Conservation (phyloP, 768 basidiomycete species). For the Mycena kentingensis region DNA sequence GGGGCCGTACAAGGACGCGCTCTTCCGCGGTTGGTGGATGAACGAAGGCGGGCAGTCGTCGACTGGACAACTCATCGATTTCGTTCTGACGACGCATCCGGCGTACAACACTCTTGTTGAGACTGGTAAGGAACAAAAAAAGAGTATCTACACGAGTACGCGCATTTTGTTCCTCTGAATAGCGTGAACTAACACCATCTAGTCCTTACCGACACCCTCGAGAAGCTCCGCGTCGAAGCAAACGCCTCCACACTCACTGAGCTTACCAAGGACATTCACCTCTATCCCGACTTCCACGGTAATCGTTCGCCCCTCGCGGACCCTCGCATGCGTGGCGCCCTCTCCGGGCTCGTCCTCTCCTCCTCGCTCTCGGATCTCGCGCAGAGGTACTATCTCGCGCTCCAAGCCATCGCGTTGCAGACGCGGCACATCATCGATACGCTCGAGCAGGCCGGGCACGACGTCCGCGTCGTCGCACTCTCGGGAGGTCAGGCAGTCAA, state of each 20-base stretch:
- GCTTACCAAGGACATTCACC: slow-evolving; percentile 85
- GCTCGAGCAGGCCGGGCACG: slow-evolving; percentile 84
- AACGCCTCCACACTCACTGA: slow-evolving; percentile 70
- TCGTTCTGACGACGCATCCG: slow-evolving; percentile 89
- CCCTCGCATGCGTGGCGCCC: slow-evolving; percentile 90
- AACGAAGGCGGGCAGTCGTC: slow-evolving; percentile 99
- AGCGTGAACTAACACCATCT: slow-evolving; percentile 1
- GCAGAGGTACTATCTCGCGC: slow-evolving; percentile 84
- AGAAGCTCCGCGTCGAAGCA: slow-evolving; percentile 59
- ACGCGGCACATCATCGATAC: slow-evolving; percentile 91
- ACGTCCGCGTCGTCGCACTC: slow-evolving; percentile 84
- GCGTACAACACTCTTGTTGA: slow-evolving; percentile 75
- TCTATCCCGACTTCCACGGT: slow-evolving; percentile 96
- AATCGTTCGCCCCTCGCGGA: slow-evolving; percentile 97
- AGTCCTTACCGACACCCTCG: slow-evolving; percentile 78
- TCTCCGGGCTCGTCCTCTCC: slow-evolving; percentile 84
- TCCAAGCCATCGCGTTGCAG: slow-evolving; percentile 93
- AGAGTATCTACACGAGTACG: slow-evolving; percentile 60
- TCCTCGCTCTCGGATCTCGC: slow-evolving; percentile 78
- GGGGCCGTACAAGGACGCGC: slow-evolving; percentile 89
- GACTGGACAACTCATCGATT: slow-evolving; percentile 94
- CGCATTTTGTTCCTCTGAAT: background rate
- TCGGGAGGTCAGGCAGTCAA: slow-evolving; percentile 94
- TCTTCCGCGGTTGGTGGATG: slow-evolving; percentile 98
- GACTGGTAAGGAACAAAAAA: slow-evolving; percentile 57